Conservation (phyloP, 1,284 basidiomycete species). For the Leucoagaricus sp. region DNA sequence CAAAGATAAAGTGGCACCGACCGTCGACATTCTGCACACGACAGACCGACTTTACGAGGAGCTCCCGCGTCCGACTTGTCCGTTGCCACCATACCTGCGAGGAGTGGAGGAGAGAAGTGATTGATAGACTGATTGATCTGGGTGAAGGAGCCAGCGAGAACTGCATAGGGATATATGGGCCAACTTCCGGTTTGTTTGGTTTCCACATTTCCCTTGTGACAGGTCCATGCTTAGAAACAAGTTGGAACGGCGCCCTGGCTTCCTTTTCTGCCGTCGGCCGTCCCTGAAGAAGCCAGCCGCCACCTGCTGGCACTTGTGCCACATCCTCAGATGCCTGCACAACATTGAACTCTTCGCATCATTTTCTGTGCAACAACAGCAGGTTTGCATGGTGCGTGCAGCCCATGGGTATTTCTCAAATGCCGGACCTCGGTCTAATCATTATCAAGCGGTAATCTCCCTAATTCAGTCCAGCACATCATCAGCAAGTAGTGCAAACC, state of each 20-base stretch:
- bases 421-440: neutral
- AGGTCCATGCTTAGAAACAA: constrained; percentile 11
- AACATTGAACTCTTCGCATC: neutral
- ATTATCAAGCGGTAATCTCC: neutral
- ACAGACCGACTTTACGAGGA: constrained; percentile 36
- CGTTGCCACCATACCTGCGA: constrained; percentile 4
- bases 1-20: constrained; percentile 21
- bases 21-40: constrained; percentile 56
- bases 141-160: too few species aligned
- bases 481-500: neutral
- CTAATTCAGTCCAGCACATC: neutral
- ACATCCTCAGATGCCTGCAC: neutral
- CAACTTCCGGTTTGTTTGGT: constrained; percentile 8
- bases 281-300: constrained; percentile 1
- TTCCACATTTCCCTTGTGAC: constrained; percentile 16
- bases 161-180: constrained; percentile 8
- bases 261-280: neutral
- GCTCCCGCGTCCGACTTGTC: constrained; percentile 5
- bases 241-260: neutral
- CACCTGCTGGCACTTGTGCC: neutral
- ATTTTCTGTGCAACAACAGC: neutral
- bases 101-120: neutral
- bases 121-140: constrained; percentile 15
- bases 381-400: neutral
- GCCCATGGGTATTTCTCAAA: neutral